phyloP scores from a whole-genome alignment of 768 basidiomycete species.

The Boletus tomentosulus region DNA sequence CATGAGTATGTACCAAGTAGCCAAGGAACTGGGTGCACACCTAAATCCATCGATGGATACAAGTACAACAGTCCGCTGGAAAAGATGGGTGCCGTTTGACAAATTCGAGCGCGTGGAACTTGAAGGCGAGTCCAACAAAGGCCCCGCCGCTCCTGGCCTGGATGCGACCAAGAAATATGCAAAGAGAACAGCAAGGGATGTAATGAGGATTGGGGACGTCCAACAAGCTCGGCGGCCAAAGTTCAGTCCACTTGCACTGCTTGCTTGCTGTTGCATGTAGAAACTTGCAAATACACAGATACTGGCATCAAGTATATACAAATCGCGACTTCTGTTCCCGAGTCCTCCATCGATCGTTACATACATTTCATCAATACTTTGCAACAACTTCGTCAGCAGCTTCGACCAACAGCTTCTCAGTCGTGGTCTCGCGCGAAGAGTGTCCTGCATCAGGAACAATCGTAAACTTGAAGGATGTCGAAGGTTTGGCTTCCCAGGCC shows the following conservation, averaged over 20 bases:
- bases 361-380: conserved; percentile 14
- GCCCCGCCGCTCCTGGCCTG: background rate
- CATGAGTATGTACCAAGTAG: background rate
- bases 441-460: conserved; percentile 88
- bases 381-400: conserved; percentile 34
- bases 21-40: background rate
- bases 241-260: background rate
- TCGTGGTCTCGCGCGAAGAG: conserved; percentile 73
- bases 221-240: background rate
- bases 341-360: background rate
- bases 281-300: background rate
- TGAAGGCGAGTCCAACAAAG: background rate
- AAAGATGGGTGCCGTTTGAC: conserved; percentile 81
- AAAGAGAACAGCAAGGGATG: conserved; percentile 5
- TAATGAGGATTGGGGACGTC: conserved; percentile 1
- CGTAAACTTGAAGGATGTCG: conserved; percentile 36
- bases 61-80: conserved; percentile 73
- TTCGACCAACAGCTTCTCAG: conserved; percentile 64
- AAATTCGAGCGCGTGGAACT: background rate
- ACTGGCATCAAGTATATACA: too few relatives aligned
- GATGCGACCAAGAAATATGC: conserved; percentile 1
- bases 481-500: conserved; percentile 72
- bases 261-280: background rate
- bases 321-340: background rate
- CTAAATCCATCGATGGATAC: conserved; percentile 79